Base-by-base conservation (phyloP, 495 filamentous ascomycete species). In the Aspergillus sclerotioniger region DNA sequence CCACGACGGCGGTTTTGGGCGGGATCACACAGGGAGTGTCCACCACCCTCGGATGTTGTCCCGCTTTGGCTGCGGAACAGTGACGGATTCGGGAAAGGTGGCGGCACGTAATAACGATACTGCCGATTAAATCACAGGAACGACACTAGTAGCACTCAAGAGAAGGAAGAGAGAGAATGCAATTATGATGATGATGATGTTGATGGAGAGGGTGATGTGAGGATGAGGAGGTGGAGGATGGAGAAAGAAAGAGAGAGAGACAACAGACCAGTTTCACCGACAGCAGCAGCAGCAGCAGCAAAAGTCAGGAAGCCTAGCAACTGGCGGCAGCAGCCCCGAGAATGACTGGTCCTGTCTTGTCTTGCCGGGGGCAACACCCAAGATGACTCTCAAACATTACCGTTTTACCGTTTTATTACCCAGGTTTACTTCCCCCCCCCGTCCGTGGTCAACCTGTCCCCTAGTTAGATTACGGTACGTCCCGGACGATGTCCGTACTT, bases 41-140 rank as follows among this genome's bases (percentile, higher is more conserved):
- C 69, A 71, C 71, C 72, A 71, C 72, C 72, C 72, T 76, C 71
- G 74, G 73, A 74, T 71, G 67, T 64, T 66, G 73, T 74, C 72
- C 75, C 73, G 73, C 71, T 74, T 69, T 71, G 64, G 63, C 62
- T 67, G 62, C 59, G 60, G 62, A 67, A 65, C 56, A 55, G 62
- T 65, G 57, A 70, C 67, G 64, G 58, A 61, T 65, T 64, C 68
- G 64, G 62, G 65, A 63, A 59, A 63, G 62, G 63, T 66, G 67
- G 63, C 63, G 67, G 67, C 53, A 63, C 63, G 64, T 69, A 61
- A 58, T 56, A 57, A 54, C 58, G 39, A 55, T 46, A 44, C 46
- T 21, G 19, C 44, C 41, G 53, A 51, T 51, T 62, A 25, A 56
- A 48, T 56, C 16, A 37, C 15, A 12, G 9, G 43, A 48, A 32